Conservation (phyloP, 2,329 filamentous ascomycete species). For the Falciphora oryzae region DNA sequence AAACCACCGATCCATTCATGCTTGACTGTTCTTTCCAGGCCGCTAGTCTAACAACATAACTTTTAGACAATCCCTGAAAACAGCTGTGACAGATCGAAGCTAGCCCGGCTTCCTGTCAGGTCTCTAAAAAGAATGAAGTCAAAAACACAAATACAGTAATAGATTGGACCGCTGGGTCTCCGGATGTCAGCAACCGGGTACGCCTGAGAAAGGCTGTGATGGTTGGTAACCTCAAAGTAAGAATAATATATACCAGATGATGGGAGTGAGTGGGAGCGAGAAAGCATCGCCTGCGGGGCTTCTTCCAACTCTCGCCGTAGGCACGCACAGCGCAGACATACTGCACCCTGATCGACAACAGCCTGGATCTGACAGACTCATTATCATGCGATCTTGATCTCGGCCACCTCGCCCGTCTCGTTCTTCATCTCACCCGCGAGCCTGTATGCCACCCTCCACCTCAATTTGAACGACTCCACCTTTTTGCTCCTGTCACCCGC, state of each 20-base stretch:
- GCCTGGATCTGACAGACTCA: neutral
- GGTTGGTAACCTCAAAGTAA: neutral
- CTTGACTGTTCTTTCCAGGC: too few relatives aligned
- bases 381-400: conserved; percentile 63
- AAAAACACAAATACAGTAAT: too few relatives aligned
- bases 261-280: neutral
- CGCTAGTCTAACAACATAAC: too few relatives aligned
- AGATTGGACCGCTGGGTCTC: too few relatives aligned
- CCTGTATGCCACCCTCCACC: conserved; percentile 82
- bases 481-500: conserved; percentile 62
- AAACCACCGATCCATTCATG: too few relatives aligned
- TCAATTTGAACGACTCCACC: conserved; percentile 77
- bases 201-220: neutral
- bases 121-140: too few relatives aligned
- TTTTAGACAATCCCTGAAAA: too few relatives aligned
- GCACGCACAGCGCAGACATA: neutral
- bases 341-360: neutral
- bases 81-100: too few relatives aligned
- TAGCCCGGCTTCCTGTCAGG: too few relatives aligned
- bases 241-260: conserved; percentile 1
- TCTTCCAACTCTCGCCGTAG: neutral
- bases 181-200: too few relatives aligned
- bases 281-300: neutral
- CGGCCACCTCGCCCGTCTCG: conserved; percentile 79
- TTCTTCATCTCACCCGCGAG: conserved; percentile 56